Conservation (phyloP, 2,329 filamentous ascomycete genomes). For the Byssochlamys sp. region DNA sequence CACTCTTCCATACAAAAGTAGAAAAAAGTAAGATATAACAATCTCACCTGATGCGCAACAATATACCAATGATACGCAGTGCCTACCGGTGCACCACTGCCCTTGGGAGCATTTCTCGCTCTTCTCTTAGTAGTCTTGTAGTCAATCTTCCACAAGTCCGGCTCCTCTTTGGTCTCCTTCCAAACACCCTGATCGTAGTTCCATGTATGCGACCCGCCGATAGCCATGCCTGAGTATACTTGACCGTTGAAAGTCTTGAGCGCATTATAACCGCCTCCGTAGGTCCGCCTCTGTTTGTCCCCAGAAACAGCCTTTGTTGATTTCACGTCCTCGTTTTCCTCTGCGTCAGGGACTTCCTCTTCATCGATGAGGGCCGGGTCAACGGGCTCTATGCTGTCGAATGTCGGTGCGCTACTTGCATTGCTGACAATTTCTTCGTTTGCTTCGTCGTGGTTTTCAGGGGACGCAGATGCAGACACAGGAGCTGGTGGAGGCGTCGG, state of each 20-base stretch:
- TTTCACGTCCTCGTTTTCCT: neutral
- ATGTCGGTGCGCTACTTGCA: neutral
- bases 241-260: slow-evolving; percentile 26
- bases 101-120: slow-evolving; percentile 21
- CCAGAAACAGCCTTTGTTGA: neutral
- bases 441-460: neutral
- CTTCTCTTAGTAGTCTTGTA: slow-evolving; percentile 23
- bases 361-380: neutral
- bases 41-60: slow-evolving; percentile 24
- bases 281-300: neutral
- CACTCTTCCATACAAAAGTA: neutral
- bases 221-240: slow-evolving; percentile 27
- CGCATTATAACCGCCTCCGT: slow-evolving; percentile 18
- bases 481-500: neutral
- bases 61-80: slow-evolving; percentile 28
- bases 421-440: neutral
- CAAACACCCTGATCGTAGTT: slow-evolving; percentile 26
- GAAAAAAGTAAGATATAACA: neutral
- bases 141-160: slow-evolving; percentile 27
- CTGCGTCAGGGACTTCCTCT: neutral
- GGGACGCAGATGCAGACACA: neutral
- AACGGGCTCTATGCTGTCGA: neutral
- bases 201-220: slow-evolving; percentile 30
- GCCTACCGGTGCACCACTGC: slow-evolving; percentile 25
- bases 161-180: slow-evolving; percentile 28